Evolutionary conservation across 768 basidiomycete genomes (phyloP), one percentile per base, ranked within the genome.

Genomic region (Cyathus striatus): DNA sequence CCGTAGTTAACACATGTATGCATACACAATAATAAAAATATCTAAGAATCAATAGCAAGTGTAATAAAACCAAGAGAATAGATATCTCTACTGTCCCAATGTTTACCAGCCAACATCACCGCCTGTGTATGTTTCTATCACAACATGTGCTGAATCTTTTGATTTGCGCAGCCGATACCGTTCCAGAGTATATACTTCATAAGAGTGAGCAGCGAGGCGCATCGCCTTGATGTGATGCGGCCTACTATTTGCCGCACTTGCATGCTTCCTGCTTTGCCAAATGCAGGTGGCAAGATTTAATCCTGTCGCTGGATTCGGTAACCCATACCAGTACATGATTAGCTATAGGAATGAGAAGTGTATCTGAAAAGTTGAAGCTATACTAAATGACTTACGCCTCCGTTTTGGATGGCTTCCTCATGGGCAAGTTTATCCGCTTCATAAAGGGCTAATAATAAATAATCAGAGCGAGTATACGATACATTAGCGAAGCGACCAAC

Each of bases 281-380:
- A 98, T 85, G 66, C 94, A 97, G 14, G 93, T 96, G 6, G 94
- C 92, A 42, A 96, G 78, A 61, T 97, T 97, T 64, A 87, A 70
- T 1, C 91, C 83, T 0, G 87, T 86, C 26, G 70, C 59, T 38
- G 74, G 73, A 51, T 89, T 67, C 1, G 93, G 93, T 23, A 84
- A 73, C 7, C 93, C 93, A 52, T 92, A 94, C 94, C 95, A 97
- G 61, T 97, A 97, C 58, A 94, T 70, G 40, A 96, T 76, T 23
- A 97, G 69, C 79, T 90, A 38, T 22, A 30, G 13, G 17, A 34
- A 24, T 32, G 30, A 43, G 46, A 16, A 23, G 32, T 57, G 32
- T 40, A 16, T 16, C 41, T 18, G 24, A 34, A 18, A 38, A 36
- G 41, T 22, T 12, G n/a, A 43, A 40, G 9, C 3, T 22, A 33